phyloP scores from a whole-genome alignment of 2,329 filamentous ascomycete genomes.

The Dactylellina parvicollis region DNA sequence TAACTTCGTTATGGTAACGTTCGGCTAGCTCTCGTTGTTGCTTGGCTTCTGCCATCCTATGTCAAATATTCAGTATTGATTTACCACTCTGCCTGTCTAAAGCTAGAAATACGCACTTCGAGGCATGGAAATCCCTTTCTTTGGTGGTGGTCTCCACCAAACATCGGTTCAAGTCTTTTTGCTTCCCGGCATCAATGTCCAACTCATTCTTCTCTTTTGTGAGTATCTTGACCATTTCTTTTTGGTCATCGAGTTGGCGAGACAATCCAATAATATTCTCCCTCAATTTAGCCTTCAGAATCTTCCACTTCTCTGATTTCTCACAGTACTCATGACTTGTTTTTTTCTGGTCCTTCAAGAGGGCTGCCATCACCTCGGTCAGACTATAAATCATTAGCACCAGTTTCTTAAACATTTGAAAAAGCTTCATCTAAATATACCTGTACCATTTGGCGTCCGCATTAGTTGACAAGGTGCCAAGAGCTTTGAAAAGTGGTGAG shows the following conservation, averaged over 20 bases:
- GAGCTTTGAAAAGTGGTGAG: conserved; percentile 30
- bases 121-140: conserved; percentile 11
- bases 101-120: conserved; percentile 21
- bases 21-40: conserved; percentile 9
- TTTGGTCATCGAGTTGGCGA: background rate
- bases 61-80: background rate
- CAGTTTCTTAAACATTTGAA: background rate
- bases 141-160: conserved; percentile 27
- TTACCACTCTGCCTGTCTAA: background rate
- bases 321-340: background rate
- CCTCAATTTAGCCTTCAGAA: conserved; percentile 13
- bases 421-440: conserved; percentile 6
- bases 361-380: background rate
- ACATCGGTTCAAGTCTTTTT: conserved; percentile 24
- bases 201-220: conserved; percentile 1
- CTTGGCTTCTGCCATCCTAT: conserved; percentile 25
- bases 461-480: background rate
- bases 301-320: conserved; percentile 29
- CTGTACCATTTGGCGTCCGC: conserved; percentile 19
- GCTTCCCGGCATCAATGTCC: conserved; percentile 1
- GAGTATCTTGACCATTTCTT: background rate
- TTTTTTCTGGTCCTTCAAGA: conserved; percentile 13
- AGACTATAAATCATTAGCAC: conserved; percentile 22
- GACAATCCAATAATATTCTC: conserved; percentile 1
- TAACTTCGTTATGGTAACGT: conserved; percentile 3